Evolutionary conservation across 2,329 filamentous ascomycete genomes (phyloP).

Genomic region (Paraconiothyrium sp.): DNA sequence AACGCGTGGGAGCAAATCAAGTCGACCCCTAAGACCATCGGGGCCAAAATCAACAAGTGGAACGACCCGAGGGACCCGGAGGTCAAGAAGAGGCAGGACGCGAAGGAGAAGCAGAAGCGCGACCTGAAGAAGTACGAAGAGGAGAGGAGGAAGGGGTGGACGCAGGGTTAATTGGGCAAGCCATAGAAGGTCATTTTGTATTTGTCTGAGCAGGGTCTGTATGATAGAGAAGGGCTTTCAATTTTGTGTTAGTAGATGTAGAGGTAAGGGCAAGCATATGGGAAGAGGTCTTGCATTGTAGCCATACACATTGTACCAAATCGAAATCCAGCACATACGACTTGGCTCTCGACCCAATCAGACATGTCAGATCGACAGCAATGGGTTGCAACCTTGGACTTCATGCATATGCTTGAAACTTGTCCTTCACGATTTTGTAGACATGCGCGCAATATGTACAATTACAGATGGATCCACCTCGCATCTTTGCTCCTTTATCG

Average conservation of each 20-base stretch:
- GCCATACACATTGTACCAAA: conserved; percentile 11
- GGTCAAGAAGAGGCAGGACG: conserved; percentile 26
- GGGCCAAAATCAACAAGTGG: conserved; percentile 26
- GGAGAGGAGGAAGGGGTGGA: conserved; percentile 39
- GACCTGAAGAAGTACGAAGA: conserved; percentile 40
- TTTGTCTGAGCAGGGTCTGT: conserved; percentile 25
- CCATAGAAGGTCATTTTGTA: neutral
- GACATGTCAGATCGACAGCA: neutral
- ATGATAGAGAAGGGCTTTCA: conserved; percentile 28
- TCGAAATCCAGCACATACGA: neutral
- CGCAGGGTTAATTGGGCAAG: conserved; percentile 30
- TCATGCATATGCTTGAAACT: neutral
- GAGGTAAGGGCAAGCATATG: neutral
- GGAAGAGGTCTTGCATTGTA: conserved; percentile 3
- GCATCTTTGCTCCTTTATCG: neutral
- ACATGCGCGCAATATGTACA: conserved; percentile 19
- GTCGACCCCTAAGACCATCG: conserved; percentile 33
- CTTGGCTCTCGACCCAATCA: neutral
- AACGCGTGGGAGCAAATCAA: conserved; percentile 35
- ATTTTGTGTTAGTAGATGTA: conserved; percentile 25
- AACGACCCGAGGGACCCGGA: conserved; percentile 28
- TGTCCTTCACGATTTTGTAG: neutral
- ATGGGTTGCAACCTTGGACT: neutral
- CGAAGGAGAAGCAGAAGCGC: conserved; percentile 39
- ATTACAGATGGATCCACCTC: neutral